Conservation (phyloP, 176 grass and related monocot genomes). For the Canna indica region DNA sequence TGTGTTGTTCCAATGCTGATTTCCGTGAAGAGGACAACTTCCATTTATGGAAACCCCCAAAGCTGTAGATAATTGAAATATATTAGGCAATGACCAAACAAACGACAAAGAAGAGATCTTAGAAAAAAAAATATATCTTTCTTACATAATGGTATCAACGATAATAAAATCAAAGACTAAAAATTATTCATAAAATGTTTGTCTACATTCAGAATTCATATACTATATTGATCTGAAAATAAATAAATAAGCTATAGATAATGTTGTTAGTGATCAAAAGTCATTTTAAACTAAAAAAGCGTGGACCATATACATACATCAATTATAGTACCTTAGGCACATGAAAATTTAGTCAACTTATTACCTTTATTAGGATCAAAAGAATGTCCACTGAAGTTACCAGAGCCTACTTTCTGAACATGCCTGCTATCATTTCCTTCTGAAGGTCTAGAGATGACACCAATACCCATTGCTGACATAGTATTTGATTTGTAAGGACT, state of each 20-base stretch:
- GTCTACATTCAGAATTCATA: background rate
- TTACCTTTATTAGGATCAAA: constrained; percentile 46
- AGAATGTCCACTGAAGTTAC: constrained; percentile 34
- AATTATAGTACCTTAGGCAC: background rate
- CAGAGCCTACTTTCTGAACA: constrained; percentile 33
- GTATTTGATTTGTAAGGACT: constrained; percentile 26
- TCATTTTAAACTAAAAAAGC: background rate
- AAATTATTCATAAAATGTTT: background rate
- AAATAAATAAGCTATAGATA: no score
- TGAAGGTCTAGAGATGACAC: constrained; percentile 28
- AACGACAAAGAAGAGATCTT: background rate
- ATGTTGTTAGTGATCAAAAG: background rate
- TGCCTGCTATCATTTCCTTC: constrained; percentile 31
- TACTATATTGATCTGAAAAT: background rate
- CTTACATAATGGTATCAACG: background rate
- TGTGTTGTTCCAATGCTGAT: constrained; percentile 41
- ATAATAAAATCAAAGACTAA: background rate
- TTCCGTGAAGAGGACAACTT: constrained; percentile 40
- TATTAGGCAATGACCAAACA: background rate
- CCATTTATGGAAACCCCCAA: constrained; percentile 38
- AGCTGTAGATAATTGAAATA: constrained; percentile 32
- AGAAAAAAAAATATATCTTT: background rate
- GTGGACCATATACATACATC: background rate
- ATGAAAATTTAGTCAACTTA: background rate
- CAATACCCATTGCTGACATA: constrained; percentile 27